phyloP scores from a whole-genome alignment of 225 moss, liverwort and hornwort genomes.

The Polytrichum commune region DNA sequence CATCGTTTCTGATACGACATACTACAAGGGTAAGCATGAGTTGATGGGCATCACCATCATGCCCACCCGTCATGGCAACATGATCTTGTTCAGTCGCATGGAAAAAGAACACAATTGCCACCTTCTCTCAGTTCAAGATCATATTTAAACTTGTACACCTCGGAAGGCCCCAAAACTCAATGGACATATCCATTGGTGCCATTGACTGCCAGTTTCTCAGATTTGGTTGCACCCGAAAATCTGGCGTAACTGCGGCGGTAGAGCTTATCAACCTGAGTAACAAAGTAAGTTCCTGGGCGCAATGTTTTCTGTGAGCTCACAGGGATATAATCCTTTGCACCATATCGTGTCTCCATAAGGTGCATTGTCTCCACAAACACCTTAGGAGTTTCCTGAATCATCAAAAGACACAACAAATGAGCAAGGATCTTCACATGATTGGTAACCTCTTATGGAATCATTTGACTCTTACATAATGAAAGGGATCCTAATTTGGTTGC shows the following conservation, averaged over 20 bases:
- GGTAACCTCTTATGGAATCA: too few relatives aligned
- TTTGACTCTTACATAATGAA: too few relatives aligned
- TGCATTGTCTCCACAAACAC: conserved; percentile 77
- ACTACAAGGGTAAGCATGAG: too few relatives aligned
- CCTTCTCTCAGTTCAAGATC: too few relatives aligned
- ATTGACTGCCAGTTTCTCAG: conserved; percentile 30
- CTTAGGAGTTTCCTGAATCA: conserved; percentile 56
- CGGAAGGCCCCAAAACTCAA: background rate
- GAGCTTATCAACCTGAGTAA: conserved; percentile 76
- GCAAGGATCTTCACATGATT: too few relatives aligned
- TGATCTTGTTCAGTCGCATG: too few relatives aligned
- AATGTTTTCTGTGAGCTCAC: conserved; percentile 59
- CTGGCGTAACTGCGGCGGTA: conserved; percentile 79
- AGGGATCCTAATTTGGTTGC: too few relatives aligned
- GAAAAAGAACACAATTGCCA: too few relatives aligned
- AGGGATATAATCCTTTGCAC: conserved; percentile 85
- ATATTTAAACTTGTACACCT: too few relatives aligned
- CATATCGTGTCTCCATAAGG: conserved; percentile 77
- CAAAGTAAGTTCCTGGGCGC: conserved; percentile 78
- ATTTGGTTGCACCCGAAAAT: conserved; percentile 27
- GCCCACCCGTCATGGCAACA: too few relatives aligned
- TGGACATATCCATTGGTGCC: conserved; percentile 37
- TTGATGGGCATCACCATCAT: too few relatives aligned
- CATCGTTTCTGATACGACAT: too few relatives aligned
- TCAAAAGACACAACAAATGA: background rate